Evolutionary conservation across 164 flowering plant species (phyloP), one percentile per base, ranked within the genome.

Genomic region (Annona squamosa): DNA sequence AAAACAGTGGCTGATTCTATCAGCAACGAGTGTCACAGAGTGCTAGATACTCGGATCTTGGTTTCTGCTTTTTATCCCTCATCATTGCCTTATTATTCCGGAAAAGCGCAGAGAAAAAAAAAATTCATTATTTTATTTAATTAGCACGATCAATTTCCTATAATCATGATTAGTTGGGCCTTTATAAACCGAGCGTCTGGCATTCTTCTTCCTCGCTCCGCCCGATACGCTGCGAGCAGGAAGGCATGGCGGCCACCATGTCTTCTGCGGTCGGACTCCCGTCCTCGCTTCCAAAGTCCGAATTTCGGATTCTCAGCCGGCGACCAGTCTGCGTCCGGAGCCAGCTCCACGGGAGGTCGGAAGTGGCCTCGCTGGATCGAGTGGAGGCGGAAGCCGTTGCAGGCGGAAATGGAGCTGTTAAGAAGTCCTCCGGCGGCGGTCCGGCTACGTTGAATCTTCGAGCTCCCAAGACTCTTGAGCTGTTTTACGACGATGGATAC

Each of bases 401-500:
- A 26, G 59, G 13, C 13, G 13, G 59, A 16, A 52, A 52, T 9
- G 59, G 68, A 43, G 18, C 4, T 1, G n/a, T 42, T 42, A 46
- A 10, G 68, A 43, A 42, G 45, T 46, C 42, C 13, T 66, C 68
- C 16, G 17, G 12, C 5, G 45, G 2, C 46, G n/a, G 68, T 63
- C 5, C 4, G 37, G 16, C 16, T 46, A 46, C 4, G 6, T 42
- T 13, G 63, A n/a, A 44, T 46, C 19, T 9, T 4, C 1, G 48
- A 5, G 52, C 26, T 44, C 5, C 19, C 63, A 48, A 65, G 61
- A 63, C n/a, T 46, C 72, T 87, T 76, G 85, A 83, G 47, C 74
- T 79, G 52, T 80, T 89, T 72, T 87, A 89, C 86, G 92, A 90
- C 77, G 98, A 92, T 85, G 94, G 90, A 3, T 90, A 79, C 84